phyloP scores from a whole-genome alignment of 352 stramenopile species.

The Globisporangium viniferum region DNA sequence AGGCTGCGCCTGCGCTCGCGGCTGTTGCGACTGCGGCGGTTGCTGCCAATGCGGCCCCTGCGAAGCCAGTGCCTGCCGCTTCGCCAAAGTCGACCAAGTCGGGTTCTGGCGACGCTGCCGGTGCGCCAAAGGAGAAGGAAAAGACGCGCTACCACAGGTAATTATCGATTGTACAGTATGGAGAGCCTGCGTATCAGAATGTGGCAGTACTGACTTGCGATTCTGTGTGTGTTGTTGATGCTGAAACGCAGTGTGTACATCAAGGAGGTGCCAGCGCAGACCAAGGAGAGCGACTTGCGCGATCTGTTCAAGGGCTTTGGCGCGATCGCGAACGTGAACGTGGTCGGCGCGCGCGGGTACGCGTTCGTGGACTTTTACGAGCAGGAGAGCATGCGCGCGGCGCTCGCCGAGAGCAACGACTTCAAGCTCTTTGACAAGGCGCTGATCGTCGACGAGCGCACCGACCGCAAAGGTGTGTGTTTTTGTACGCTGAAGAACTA shows the following conservation, averaged over 20 bases:
- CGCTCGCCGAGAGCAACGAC: conserved; percentile 54
- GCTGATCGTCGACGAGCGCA: conserved; percentile 69
- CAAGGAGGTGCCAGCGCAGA: conserved; percentile 65
- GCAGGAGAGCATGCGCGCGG: conserved; percentile 71
- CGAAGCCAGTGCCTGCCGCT: conserved; percentile 16
- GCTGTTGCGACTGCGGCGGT: conserved; percentile 22
- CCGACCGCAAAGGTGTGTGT: conserved; percentile 62
- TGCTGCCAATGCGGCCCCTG: conserved; percentile 20
- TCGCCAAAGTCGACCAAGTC: conserved; percentile 20
- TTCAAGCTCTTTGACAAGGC: conserved; percentile 79
- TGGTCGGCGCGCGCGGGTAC: conserved; percentile 54
- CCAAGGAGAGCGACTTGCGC: conserved; percentile 70
- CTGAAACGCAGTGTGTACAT: conserved; percentile 61
- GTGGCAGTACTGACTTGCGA: too few relatives aligned
- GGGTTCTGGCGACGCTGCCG: conserved; percentile 20
- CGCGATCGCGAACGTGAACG: conserved; percentile 65
- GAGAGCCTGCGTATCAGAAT: background rate
- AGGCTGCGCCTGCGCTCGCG: conserved; percentile 16
- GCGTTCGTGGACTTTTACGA: conserved; percentile 86
- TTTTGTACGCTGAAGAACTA: background rate
- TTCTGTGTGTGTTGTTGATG: too few relatives aligned
- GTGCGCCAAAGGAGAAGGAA: conserved; percentile 60
- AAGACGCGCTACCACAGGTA: conserved; percentile 44
- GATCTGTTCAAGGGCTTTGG: conserved; percentile 81
- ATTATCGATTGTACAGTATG: background rate